Evolutionary conservation across 768 basidiomycete species (phyloP), one percentile per base, ranked within the genome.

Genomic region (Strobilomyces confusus): DNA sequence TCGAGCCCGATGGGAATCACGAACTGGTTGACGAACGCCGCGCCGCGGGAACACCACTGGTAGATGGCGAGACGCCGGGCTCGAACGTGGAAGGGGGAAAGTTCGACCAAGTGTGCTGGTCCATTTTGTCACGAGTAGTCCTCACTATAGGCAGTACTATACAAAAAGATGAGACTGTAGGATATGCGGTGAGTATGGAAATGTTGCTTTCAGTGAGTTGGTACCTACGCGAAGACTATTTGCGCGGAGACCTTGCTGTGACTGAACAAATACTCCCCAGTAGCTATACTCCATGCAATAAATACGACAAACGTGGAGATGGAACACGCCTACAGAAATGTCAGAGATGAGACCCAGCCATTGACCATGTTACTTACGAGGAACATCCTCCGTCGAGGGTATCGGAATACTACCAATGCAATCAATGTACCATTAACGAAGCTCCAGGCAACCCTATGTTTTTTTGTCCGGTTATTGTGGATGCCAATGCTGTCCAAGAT

Each of bases 401-500:
- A 57, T 25, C 48, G 50, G 14, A 52, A 17, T 4, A 13, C 52
- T 4, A 38, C 19, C 6, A 38, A 19, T 19, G 38, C 38, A 22
- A n/a, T 40, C 3, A 22, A 14, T 22, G 19, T 25, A 20, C 29
- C 32, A 25, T 23, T 55, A 9, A 63, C 12, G 19, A 63, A 37
- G 23, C 14, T 30, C 58, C 61, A 41, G 4, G 20, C 5, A 41
- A 20, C 19, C 20, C 6, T 50, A 37, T 32, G 32, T 32, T 32
- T 14, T 34, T 34, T 4, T n/a, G 33, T 34, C 33, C 11, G 33
- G 33, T 34, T 34, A 38, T 38, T n/a, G 19, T 38, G 61, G 32
- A 62, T 51, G 0, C 61, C 61, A 19, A 62, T 49, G 4, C 7
- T 54, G 1, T 59, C 55, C 19, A 63, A 50, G 29, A 62, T 42